Base-by-base conservation (phyloP, 805 yeast species). In the Hanseniaspora vineae region DNA sequence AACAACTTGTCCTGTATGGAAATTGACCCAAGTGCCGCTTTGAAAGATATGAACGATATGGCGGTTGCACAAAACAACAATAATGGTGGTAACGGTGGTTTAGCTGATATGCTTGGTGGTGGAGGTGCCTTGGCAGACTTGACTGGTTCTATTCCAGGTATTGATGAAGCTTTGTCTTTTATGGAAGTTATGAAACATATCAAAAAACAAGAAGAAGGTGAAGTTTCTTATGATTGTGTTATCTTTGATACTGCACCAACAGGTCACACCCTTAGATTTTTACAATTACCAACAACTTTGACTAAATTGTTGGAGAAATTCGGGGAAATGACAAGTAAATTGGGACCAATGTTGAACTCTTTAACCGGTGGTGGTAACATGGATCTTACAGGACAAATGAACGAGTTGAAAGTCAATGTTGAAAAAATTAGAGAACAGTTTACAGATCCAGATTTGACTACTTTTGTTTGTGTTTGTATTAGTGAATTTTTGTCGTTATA, bases 221-320 rank as follows among this genome's bases (percentile, higher is more conserved):
- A 61, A 18, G 60, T 64, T 31, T 67, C 65, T 31, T 92, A 84
- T 63, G 87, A 84, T 55, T 87, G 95, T 9, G 89, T 92, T 54
- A 87, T 92, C 55, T 92, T 92, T 60, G 99, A 92, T 66, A 92
- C 99, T n/a, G 98, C 99, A 0, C 99, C 99, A 57, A 92, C 99
- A 0, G 99, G 99, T 35, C 99, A 92, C 67, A 92, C 98, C 2
- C 72, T 92, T 57, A 78, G 99, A 59, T 92, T 92, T 66, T 73
- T 92, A 64, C 96, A 89, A 66, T 77, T 92, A 59, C 99, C 99
- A 37, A 77, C 94, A 31, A 89, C 96, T 3, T 70, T 92, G 52
- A 94, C 88, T 57, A 87, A 86, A 63, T 75, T 95, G 35, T 73
- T 92, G 55, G 81, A 83, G 45, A 92, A 90, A 61, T 81, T 92